Evolutionary conservation across 2,329 filamentous ascomycete genomes (phyloP), one percentile per base, ranked within the genome.

Genomic region (Xylariales sp.): DNA sequence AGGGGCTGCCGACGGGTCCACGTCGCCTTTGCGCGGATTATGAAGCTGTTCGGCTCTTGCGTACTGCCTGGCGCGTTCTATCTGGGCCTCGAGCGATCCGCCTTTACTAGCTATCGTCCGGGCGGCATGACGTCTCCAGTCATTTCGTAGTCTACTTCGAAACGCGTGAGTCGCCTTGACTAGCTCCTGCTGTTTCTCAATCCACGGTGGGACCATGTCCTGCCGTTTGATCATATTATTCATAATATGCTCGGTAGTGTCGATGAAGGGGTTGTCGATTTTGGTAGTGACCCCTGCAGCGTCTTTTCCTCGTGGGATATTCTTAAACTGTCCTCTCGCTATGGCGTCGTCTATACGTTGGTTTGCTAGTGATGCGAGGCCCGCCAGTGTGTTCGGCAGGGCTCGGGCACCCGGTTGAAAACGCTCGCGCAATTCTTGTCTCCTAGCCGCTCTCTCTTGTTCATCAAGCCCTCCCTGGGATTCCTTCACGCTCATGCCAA

Each of bases 171-270:
- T 86, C 0, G 92, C 87, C 68, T 88, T 89, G 10, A 89, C 86
- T 5, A 98, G 83, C 75, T 97, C 94, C 77, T 98, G 95, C 79
- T 99, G 96, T 81, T 97, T 98, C 80, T 99, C 96, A 67, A 99
- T 98, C 96, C 96, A 99, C 0, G 95, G 95, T 0, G 96, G 96
- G 0, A 97, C 93, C 67, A 98, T 93, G 23, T 97, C 94, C 80
- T 99, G 96, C 66, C 92, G 91, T 81, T 97, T 93, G 70, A 99
- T 97, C 83, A 98, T 97, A 81, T 97, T 96, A 81, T 99, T 98
- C 91, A 98, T 91, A 74, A 98, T 93, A 78, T 97, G 97, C 80
- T 98, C 95, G 0, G 96, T 98, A 0, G 95, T 98, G 76, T 98
- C 93, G 65, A 98, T 89, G 75, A 97, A 98, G 0, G 96, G 94